Conservation (phyloP, 169 alveolate genomes). For the Plasmodium reichenowi region DNA sequence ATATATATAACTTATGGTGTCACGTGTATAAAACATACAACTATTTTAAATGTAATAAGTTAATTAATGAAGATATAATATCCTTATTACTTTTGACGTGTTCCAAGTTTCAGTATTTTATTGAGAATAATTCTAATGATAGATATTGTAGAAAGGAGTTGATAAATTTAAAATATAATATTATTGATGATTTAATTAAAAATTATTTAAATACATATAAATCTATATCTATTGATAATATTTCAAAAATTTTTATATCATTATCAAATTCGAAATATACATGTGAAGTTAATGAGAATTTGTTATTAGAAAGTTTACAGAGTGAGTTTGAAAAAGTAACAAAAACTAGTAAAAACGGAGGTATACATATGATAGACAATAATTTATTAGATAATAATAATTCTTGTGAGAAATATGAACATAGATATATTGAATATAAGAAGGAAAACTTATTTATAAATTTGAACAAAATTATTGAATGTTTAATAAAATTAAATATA, state of each 20-base stretch:
- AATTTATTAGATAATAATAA: constrained; percentile 3
- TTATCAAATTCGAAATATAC: constrained; percentile 61
- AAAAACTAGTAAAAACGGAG: background rate
- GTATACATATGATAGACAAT: background rate
- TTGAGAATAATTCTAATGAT: constrained; percentile 44
- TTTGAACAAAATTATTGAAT: constrained; percentile 65
- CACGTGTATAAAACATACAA: constrained; percentile 62
- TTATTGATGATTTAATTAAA: constrained; percentile 66
- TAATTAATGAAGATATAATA: constrained; percentile 50
- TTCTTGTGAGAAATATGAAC: constrained; percentile 34
- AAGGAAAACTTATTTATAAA: constrained; percentile 47
- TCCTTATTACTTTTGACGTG: constrained; percentile 63
- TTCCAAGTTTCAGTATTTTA: constrained; percentile 67
- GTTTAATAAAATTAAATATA: constrained; percentile 70
- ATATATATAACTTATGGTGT: constrained; percentile 36
- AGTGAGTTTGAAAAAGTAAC: constrained; percentile 41
- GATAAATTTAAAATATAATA: constrained; percentile 45
- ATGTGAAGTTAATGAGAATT: constrained; percentile 38
- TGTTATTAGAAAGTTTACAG: constrained; percentile 49
- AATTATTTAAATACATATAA: constrained; percentile 58
- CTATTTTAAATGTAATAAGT: constrained; percentile 40
- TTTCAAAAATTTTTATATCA: constrained; percentile 67
- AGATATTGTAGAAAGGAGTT: constrained; percentile 65
- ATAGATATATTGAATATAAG: constrained; percentile 6
- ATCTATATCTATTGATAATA: constrained; percentile 48